phyloP scores from a whole-genome alignment of 495 filamentous ascomycete genomes.

The Penicillium longicatenatum region DNA sequence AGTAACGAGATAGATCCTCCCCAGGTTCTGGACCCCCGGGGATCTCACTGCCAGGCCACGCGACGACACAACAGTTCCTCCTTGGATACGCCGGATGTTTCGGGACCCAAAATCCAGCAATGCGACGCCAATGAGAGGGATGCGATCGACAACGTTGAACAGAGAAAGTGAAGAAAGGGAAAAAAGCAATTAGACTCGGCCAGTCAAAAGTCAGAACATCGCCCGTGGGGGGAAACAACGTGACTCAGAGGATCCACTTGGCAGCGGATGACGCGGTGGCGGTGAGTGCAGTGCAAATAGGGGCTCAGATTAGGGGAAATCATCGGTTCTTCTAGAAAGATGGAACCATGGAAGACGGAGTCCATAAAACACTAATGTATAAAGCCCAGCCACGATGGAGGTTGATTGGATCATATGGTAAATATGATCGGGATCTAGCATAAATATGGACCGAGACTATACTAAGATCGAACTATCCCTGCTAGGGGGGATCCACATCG shows the following conservation, averaged over 20 bases:
- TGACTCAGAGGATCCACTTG: slow-evolving; percentile 31
- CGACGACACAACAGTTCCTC: slow-evolving; percentile 19
- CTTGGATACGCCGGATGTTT: slow-evolving; percentile 15
- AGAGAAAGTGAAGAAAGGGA: slow-evolving; percentile 4
- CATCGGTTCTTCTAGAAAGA: not conserved
- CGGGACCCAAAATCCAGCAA: not conserved
- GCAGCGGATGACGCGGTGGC: not conserved
- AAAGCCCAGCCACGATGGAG: not conserved
- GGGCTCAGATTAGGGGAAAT: not conserved
- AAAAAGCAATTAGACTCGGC: slow-evolving; percentile 28
- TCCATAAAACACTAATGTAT: not conserved
- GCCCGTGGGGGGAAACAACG: slow-evolving; percentile 38
- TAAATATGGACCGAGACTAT: not conserved
- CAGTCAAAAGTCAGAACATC: slow-evolving; percentile 33
- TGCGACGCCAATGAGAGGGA: slow-evolving; percentile 32
- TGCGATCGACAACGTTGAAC: slow-evolving; percentile 29
- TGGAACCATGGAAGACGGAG: not conserved
- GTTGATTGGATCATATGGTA: not conserved
- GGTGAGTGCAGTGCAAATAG: not conserved
- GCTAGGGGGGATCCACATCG: not conserved
- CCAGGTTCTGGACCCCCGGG: slow-evolving; percentile 22
- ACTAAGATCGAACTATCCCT: not conserved
- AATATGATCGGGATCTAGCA: not conserved
- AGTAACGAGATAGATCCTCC: not conserved
- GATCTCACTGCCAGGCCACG: slow-evolving; percentile 15